Evolutionary conservation across 2,329 filamentous ascomycete genomes (phyloP), one percentile per base, ranked within the genome.

Genomic region (Aspergillus floridensis): DNA sequence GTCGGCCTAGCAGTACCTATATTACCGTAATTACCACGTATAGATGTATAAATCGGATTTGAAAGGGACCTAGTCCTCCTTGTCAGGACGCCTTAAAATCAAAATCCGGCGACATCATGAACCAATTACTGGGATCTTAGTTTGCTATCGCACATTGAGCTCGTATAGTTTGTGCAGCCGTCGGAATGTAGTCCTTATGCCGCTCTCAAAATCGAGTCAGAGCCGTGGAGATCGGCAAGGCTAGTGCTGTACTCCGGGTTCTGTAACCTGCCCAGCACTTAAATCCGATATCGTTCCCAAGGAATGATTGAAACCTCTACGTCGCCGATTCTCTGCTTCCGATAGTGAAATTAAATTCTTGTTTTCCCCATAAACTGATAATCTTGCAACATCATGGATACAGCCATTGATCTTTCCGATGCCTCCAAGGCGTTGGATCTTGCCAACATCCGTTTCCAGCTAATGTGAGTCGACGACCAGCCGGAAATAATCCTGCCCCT

Each of bases 361-460:
- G n/a, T 29, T 22, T 44, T 26, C 8, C 5, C 8, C 5, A 8
- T 44, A 21, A 19, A 44, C 3, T 21, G 14, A 32, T 21, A 22
- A 19, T 6, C 14, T 14, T 32, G 26, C 41, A 16, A 31, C 69
- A 77, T 64, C 56, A 99, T 99, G 95, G 95, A 99, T 75, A 84
- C 90, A 19, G 86, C 92, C 51, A 92, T 98, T 71, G 92, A 97
- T 75, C 86, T 96, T 62, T 91, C 88, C 44, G 90, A 98, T 77
- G 86, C 88, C 72, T 86, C 86, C 66, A 90, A 91, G 80, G 93
- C 93, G 16, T 81, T 99, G 70, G 93, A 98, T 74, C 85, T 99
- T 52, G 84, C 87, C 63, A 92, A 95, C 73, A 99, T 98, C 74
- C 91, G 95, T 64, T 96, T 92, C 77, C 92, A 96, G 77, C 81